phyloP scores from a whole-genome alignment of 352 stramenopile species.

The Phytophthora fragariaefolia region DNA sequence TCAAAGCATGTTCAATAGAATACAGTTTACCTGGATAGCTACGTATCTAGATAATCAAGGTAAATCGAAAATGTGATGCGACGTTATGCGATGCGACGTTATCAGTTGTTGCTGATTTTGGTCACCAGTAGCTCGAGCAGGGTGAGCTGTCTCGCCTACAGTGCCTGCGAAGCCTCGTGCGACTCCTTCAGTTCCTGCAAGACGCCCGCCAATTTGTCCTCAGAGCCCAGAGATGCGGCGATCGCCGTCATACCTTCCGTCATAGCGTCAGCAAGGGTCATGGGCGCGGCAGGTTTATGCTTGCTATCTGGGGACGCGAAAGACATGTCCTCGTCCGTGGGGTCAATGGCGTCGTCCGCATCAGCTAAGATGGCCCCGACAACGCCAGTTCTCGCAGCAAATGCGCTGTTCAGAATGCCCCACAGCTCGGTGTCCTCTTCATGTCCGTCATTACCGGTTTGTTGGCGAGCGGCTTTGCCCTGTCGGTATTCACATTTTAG shows the following conservation, averaged over 20 bases:
- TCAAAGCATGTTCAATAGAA: background rate
- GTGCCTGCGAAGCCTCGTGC: background rate
- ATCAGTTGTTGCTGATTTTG: background rate
- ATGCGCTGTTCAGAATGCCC: constrained; percentile 16
- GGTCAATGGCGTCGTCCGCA: background rate
- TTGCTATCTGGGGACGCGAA: background rate
- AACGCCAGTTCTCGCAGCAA: constrained; percentile 4
- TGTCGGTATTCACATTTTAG: constrained; percentile 17
- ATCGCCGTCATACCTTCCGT: constrained; percentile 9
- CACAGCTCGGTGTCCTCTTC: constrained; percentile 9
- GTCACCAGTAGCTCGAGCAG: background rate
- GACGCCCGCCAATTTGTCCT: background rate
- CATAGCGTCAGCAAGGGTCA: background rate
- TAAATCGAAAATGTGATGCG: background rate
- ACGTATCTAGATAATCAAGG: background rate
- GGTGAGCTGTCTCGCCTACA: background rate
- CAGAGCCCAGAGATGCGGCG: background rate
- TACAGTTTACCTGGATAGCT: background rate
- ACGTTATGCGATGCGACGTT: background rate
- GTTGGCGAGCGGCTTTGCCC: background rate
- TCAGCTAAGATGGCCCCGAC: constrained; percentile 3
- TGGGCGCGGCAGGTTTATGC: background rate
- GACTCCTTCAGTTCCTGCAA: background rate
- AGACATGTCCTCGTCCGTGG: background rate
- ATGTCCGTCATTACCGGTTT: constrained; percentile 5